Base-by-base conservation (phyloP, 257 asterid species). In the Solanum sejunctum region DNA sequence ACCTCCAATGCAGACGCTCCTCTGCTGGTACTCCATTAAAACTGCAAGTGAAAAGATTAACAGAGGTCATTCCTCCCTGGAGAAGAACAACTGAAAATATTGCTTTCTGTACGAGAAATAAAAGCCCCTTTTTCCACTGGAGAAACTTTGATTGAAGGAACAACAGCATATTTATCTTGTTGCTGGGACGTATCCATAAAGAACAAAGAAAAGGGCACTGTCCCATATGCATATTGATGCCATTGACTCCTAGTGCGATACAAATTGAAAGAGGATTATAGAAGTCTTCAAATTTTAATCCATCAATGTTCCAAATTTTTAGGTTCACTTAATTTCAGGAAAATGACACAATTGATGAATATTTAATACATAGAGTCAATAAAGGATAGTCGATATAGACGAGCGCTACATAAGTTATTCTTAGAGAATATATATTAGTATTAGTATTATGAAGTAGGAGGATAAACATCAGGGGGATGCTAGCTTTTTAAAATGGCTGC, bases 11-110 rank as follows among this genome's bases (percentile, higher is more conserved):
- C 82, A 93, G 84, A 83, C 99, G 98, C 84, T 96, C 99, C 92
- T 96, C 99, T 0, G 98, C 93, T 67, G 99, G 99, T 82, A 96
- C 99, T 88, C 99, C 99, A 88, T 95, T 93, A 89, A 94, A 94
- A 63, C 99, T 96, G 85, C 87, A 90, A 78, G 26, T 7, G 79
- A 26, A 69, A 54, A 83, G 47, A 71, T 49, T 17, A 26, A 72
- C 45, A 11, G 47, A 15, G 28, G 11, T 52, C 4, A 78, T 52
- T 52, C 26, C 49, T 52, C 16, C 45, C 83, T 7, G 45, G 26
- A 51, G 5, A 51, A 78, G 83, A 52, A 52, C 12, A 26, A 32
- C 26, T 78, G 10, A 51, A 52, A 23, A 51, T 52, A 17, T 5
- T 77, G 26, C 11, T 52, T 12, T 16, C 83, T 52, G 49, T 1